Conservation (phyloP, 306 rosid genomes). For the Cercis canadensis region DNA sequence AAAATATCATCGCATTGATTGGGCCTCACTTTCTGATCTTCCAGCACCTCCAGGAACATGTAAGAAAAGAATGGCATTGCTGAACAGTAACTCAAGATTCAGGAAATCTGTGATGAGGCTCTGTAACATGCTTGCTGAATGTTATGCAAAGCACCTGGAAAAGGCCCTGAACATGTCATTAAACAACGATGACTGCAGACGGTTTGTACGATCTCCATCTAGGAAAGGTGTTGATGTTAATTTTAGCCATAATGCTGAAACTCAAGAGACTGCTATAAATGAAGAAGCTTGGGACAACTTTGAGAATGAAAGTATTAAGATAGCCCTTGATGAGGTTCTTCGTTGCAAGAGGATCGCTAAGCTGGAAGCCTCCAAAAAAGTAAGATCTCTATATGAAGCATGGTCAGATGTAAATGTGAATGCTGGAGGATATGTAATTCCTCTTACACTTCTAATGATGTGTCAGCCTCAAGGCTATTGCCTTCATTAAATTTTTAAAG, state of each 20-base stretch:
- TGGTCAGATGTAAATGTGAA: conserved; percentile 49
- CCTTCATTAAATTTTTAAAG: not conserved
- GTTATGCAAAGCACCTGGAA: conserved; percentile 66
- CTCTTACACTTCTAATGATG: conserved; percentile 30
- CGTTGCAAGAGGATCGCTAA: conserved; percentile 70
- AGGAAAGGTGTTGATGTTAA: conserved; percentile 39
- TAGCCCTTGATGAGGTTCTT: conserved; percentile 78
- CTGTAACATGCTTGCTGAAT: conserved; percentile 77
- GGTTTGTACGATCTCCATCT: conserved; percentile 45
- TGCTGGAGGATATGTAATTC: conserved; percentile 56
- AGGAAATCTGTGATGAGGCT: conserved; percentile 82
- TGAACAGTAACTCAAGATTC: conserved; percentile 59
- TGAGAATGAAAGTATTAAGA: conserved; percentile 60
- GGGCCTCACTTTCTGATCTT: conserved; percentile 74
- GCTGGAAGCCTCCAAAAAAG: conserved; percentile 60
- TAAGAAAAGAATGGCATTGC: conserved; percentile 70
- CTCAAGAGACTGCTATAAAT: conserved; percentile 43
- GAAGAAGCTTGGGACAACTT: conserved; percentile 87
- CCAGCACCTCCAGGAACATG: conserved; percentile 79
- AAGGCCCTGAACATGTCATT: conserved; percentile 49
- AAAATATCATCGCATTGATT: conserved; percentile 68
- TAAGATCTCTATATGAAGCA: conserved; percentile 56
- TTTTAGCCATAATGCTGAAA: conserved; percentile 34
- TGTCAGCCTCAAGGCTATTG: not conserved
- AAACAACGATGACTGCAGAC: conserved; percentile 53